Percentiles rank a stretch among this genome's conserved stretches.
These are phyloP conservation scores for Rachicladosporium sp. DNA, from an alignment of 2,329 filamentous ascomycete genomes.

Conservation along the genomic window DNA sequence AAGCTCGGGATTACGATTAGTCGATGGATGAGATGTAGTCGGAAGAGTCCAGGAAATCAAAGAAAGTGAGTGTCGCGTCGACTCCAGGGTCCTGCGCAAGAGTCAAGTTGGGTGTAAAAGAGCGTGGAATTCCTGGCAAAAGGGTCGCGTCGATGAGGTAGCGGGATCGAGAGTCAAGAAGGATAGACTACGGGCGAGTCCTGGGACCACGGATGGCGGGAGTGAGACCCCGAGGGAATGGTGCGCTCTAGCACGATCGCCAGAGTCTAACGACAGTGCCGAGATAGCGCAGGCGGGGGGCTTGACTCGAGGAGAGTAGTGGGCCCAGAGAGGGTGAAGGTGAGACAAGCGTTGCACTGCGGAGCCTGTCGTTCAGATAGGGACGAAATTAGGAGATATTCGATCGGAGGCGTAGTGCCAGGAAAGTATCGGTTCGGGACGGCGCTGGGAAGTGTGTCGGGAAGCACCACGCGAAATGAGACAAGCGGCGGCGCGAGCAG, in stretches of 20 bases:
- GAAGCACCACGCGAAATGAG: neutral
- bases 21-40: slow-evolving; percentile 11
- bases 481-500: slow-evolving; percentile 1
- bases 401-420: slow-evolving; percentile 1
- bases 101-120: slow-evolving; percentile 24
- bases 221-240: slow-evolving; percentile 17
- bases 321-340: slow-evolving; percentile 15
- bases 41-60: slow-evolving; percentile 10
- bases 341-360: slow-evolving; percentile 15
- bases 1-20: slow-evolving; percentile 15
- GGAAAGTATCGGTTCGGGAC: neutral
- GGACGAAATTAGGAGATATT: slow-evolving; percentile 1
- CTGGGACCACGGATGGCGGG: slow-evolving; percentile 20
- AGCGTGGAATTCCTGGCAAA: slow-evolving; percentile 19
- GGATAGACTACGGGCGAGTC: slow-evolving; percentile 9
- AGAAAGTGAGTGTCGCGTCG: slow-evolving; percentile 8
- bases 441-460: too few species aligned
- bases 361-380: slow-evolving; percentile 1
- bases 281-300: slow-evolving; percentile 19
- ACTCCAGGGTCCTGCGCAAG: slow-evolving; percentile 19
- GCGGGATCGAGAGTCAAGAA: slow-evolving; percentile 10
- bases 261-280: slow-evolving; percentile 17
- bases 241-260: slow-evolving; percentile 20
- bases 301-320: slow-evolving; percentile 15
- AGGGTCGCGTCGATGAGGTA: slow-evolving; percentile 14